Conservation (phyloP, 441 rosid genomes). For the Aquilaria agallochum region DNA sequence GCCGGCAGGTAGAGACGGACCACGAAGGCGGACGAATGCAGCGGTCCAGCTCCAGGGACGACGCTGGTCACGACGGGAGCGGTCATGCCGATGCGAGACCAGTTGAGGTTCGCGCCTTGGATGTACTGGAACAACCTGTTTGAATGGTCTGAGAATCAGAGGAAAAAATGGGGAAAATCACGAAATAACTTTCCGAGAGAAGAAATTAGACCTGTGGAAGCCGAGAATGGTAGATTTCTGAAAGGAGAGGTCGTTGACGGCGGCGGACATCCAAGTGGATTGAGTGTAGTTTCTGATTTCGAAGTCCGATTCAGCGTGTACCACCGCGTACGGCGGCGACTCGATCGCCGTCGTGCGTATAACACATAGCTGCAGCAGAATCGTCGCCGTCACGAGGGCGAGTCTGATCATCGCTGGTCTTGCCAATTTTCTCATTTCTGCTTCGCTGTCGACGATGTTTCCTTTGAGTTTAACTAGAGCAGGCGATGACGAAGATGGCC, state of each 20-base stretch:
- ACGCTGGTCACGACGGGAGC: slow-evolving; percentile 53
- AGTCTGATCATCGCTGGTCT: neutral
- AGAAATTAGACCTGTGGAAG: slow-evolving; percentile 42
- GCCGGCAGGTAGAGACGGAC: slow-evolving; percentile 54
- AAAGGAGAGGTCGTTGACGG: slow-evolving; percentile 46
- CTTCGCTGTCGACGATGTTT: neutral
- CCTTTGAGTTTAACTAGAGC: no score
- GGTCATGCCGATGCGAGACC: slow-evolving; percentile 63
- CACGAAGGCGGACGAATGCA: slow-evolving; percentile 47
- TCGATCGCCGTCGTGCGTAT: slow-evolving; percentile 29
- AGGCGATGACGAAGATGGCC: no score
- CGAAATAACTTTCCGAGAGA: neutral
- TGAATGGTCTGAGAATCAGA: neutral
- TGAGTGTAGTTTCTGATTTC: slow-evolving; percentile 49
- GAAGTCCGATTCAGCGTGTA: slow-evolving; percentile 61
- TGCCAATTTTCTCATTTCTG: slow-evolving; percentile 26
- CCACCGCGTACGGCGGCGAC: slow-evolving; percentile 49
- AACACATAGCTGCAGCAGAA: slow-evolving; percentile 13
- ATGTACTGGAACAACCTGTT: slow-evolving; percentile 62
- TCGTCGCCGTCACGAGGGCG: slow-evolving; percentile 6
- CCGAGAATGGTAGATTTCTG: slow-evolving; percentile 55
- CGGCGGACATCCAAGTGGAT: slow-evolving; percentile 62
- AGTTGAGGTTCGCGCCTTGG: slow-evolving; percentile 69
- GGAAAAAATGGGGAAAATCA: neutral
- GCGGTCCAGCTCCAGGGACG: slow-evolving; percentile 65